Evolutionary conservation across 306 rosid genomes (phyloP).

Genomic region (Prinsepia uniflora): DNA sequence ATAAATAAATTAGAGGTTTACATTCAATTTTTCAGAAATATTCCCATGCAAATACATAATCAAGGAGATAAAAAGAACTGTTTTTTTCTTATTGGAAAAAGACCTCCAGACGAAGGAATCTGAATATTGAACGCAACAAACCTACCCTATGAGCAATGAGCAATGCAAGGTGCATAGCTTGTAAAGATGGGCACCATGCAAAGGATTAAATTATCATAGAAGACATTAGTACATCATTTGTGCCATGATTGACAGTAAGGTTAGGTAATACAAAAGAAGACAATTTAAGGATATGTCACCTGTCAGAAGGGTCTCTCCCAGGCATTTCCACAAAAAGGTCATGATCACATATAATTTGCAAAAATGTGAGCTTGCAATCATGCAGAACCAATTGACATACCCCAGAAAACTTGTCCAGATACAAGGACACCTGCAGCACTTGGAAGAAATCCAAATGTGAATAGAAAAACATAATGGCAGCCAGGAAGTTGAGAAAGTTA

Average conservation of each 20-base stretch:
- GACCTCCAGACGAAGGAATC: neutral
- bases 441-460: conserved; percentile 14
- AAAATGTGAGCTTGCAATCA: conserved; percentile 91
- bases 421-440: conserved; percentile 79
- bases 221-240: conserved; percentile 4
- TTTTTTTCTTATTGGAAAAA: neutral
- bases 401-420: conserved; percentile 94
- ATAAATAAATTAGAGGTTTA: neutral
- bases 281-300: conserved; percentile 39
- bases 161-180: neutral
- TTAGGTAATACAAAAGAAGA: neutral
- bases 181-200: neutral
- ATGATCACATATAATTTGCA: conserved; percentile 89
- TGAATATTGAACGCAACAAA: neutral
- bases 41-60: neutral
- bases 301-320: conserved; percentile 98
- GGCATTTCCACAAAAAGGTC: conserved; percentile 99
- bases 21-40: neutral
- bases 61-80: neutral
- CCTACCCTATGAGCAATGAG: neutral
- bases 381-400: conserved; percentile 91
- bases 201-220: neutral
- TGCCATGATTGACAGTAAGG: conserved; percentile 1
- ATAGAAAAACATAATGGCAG: conserved; percentile 1
- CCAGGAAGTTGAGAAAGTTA: neutral